phyloP scores from a whole-genome alignment of 2,329 filamentous ascomycete genomes.

The Pseudogymnoascus pannorum region DNA sequence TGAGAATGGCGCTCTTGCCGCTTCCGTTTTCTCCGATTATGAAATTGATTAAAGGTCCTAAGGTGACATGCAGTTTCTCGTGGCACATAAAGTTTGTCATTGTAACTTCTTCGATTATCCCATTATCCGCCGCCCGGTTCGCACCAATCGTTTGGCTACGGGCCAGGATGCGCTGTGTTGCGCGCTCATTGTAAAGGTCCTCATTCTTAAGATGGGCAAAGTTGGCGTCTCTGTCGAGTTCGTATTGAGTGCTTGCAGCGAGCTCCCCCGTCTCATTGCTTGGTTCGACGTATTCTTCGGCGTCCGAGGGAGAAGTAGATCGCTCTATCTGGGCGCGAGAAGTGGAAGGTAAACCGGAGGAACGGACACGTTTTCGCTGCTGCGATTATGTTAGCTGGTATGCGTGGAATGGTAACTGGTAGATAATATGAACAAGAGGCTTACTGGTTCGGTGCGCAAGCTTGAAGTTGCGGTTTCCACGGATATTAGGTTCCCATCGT shows the following conservation, averaged over 20 bases:
- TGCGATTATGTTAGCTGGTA: background rate
- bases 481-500: background rate
- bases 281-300: constrained; percentile 22
- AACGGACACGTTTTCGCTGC: constrained; percentile 1
- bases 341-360: background rate
- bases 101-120: constrained; percentile 79
- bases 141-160: constrained; percentile 44
- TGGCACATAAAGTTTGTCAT: constrained; percentile 98
- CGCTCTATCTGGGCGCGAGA: constrained; percentile 2
- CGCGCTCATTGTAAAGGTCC: constrained; percentile 53
- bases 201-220: constrained; percentile 51
- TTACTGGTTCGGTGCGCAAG: background rate
- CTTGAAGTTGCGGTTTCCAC: background rate
- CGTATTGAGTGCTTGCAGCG: constrained; percentile 49
- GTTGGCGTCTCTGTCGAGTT: constrained; percentile 50
- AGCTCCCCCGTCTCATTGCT: background rate
- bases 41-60: constrained; percentile 97
- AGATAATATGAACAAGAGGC: background rate
- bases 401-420: background rate
- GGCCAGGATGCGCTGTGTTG: constrained; percentile 54
- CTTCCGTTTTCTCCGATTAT: constrained; percentile 97
- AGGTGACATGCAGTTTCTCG: constrained; percentile 65
- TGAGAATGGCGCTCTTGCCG: constrained; percentile 92
- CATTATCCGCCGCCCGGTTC: constrained; percentile 72
- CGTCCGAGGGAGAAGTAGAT: constrained; percentile 17